A percentile compares a stretch with the other conserved stretches of the same genome.
phyloP scores from a whole-genome alignment of 176 grass and related monocot genomes.

The Oryza meridionalis region DNA sequence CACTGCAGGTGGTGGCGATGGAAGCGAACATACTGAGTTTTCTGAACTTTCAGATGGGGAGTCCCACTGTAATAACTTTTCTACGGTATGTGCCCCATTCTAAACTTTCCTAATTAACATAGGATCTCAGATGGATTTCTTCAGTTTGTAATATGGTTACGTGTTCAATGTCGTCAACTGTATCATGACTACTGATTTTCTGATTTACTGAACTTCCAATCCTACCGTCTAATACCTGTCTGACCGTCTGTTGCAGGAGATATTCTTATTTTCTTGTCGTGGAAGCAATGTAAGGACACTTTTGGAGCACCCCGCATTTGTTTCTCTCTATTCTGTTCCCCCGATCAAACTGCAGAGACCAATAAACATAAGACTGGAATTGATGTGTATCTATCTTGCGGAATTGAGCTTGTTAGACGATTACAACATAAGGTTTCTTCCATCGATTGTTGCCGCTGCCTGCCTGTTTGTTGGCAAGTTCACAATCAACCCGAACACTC shows the following conservation, averaged over 20 bases:
- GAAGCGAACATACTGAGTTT: slow-evolving; percentile 53
- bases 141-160: not conserved
- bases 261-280: slow-evolving; percentile 45
- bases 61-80: slow-evolving; percentile 61
- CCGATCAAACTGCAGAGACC: slow-evolving; percentile 26
- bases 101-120: not conserved
- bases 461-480: slow-evolving; percentile 63
- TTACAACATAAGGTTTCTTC: slow-evolving; percentile 52
- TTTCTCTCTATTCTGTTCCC: not conserved
- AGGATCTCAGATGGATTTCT: not conserved
- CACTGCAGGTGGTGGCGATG: slow-evolving; percentile 62
- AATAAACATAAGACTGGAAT: slow-evolving; percentile 37
- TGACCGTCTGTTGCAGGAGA: slow-evolving; percentile 43
- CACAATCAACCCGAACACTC: slow-evolving; percentile 47
- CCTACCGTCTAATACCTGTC: slow-evolving; percentile 13
- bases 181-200: slow-evolving; percentile 19
- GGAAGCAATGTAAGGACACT: slow-evolving; percentile 53
- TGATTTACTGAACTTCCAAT: not conserved
- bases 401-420: slow-evolving; percentile 70
- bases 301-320: not conserved
- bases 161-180: not conserved
- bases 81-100: slow-evolving; percentile 35
- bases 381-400: slow-evolving; percentile 57
- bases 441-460: slow-evolving; percentile 64
- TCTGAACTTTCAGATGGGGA: slow-evolving; percentile 51